Base-by-base conservation (phyloP, 129 eudicot species). In the Cynara cardunculus region DNA sequence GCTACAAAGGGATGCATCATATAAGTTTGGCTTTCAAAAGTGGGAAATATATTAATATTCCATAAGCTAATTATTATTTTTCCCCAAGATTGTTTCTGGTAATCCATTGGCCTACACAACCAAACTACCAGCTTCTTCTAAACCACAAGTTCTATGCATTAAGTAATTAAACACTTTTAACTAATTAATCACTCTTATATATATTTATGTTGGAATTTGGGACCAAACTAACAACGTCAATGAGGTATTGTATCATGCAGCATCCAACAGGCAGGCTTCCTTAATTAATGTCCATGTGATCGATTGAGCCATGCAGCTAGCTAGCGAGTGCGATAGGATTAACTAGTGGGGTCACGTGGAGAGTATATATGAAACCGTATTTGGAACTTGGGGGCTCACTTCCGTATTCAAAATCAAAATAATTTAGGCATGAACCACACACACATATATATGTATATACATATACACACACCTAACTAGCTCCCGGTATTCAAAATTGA, bases 1-100 rank as follows among this genome's bases (percentile, higher is more conserved):
- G 81, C 80, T 75, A 74, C 27, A 68, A 65, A 75, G 49, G 75
- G 75, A 46, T 66, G n/a, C 56, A 72, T 72, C 39, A 59, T 80
- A 72, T 59, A 35, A 35, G 27, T 81, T 75, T 68, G 85, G 76
- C 39, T 68, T 25, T 75, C 80, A 67, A 81, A 81, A 74, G 80
- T 81, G 49, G 75, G 37, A 75, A 18, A 56, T 56, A 56, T 56
- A 18, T 56, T 56, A 74, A 67, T 66, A 66, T 74, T 30, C 80
- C 80, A 74, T 74, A 44, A 30, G 75, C 62, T 66, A 28, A 65
- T 64, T 81, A 69, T 74, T 66, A 28, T 44, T 74, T 68, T 81
- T 41, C 75, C 70, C 30, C 80, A 22, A 82, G 31, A 59, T 49
- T 61, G 27, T 73, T 32, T 62, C 12, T 25, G 73, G 73, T 80